Base-by-base conservation (phyloP, 306 rosid species). In the Boehmeria nivea region DNA sequence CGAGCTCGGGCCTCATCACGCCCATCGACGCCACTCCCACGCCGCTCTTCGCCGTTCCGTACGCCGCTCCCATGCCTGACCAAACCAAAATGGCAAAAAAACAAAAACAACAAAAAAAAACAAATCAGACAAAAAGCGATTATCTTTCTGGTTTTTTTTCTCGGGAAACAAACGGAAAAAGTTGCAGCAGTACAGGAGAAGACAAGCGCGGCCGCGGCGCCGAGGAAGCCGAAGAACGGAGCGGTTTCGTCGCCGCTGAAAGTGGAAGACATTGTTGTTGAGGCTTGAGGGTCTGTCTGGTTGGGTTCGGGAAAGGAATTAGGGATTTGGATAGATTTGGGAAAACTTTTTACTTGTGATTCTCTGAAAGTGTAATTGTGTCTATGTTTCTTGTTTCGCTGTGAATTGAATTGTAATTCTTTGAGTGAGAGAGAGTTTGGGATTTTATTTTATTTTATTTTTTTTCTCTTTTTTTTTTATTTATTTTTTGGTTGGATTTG, bases 11-110 rank as follows among this genome's bases (percentile, higher is more conserved):
- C 59, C 87, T 71, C 87, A 82, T 86, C 38, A 82, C 93, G 2
- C 87, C 93, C 87, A 84, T 84, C 10, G 87, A 84, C 3, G 93
- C 87, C n/a, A 84, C 93, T 0, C 93, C 93, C 6, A 84, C 87
- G 0, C 86, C 85, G 20, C 88, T 84, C 71, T 84, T 81, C 4
- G 88, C 85, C 2, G 85, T 84, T 12, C 88, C 94, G 38, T 84
- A 84, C 16, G 88, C 94, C 51, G 87, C 85, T 44, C 89, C 89
- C 82, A 76, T 77, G 57, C 84, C 82, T 74, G 13, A 4, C 14
- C 57, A 12, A n/a, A 4, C 38, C 38, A 6, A 43, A 14, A 1
- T 3, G 7, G 18, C 52, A 46, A 46, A 46, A 46, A 18, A 0
- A 6, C 52, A 21, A 18, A 9, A 42, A 13, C 18, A 13, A 6